phyloP scores from a whole-genome alignment of 106 monocot genomes.

The Dioscorea dumetorum region DNA sequence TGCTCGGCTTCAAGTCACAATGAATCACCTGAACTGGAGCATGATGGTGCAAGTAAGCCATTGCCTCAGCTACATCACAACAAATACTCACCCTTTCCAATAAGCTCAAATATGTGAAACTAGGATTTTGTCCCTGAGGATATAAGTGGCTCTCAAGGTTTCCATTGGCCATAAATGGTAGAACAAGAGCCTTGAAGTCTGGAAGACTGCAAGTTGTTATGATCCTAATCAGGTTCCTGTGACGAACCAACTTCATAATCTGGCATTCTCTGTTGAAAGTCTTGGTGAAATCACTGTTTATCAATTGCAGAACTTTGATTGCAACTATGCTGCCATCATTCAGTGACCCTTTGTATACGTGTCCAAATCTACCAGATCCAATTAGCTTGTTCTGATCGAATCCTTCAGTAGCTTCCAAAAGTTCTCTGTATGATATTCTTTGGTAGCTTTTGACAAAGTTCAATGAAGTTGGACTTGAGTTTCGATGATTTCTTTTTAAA shows the following conservation, averaged over 20 bases:
- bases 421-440: conserved; percentile 32
- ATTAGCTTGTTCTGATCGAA: conserved; percentile 19
- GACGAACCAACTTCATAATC: conserved; percentile 14
- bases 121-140: conserved; percentile 4
- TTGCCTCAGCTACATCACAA: conserved; percentile 26
- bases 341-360: conserved; percentile 17
- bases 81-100: conserved; percentile 22
- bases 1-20: conserved; percentile 32
- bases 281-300: conserved; percentile 17
- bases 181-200: conserved; percentile 29
- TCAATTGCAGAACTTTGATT: conserved; percentile 23
- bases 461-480: not conserved
- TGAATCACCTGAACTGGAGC: conserved; percentile 31
- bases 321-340: conserved; percentile 16
- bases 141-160: conserved; percentile 27
- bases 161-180: conserved; percentile 28
- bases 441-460: conserved; percentile 10
- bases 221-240: conserved; percentile 31
- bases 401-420: conserved; percentile 24
- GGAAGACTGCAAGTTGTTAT: conserved; percentile 26
- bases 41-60: conserved; percentile 35
- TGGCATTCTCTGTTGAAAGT: conserved; percentile 31
- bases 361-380: conserved; percentile 23
- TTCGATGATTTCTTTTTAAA: not conserved
- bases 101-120: conserved; percentile 4